phyloP scores from a whole-genome alignment of 1,284 basidiomycete species.

The Cystobasidium pallidum region DNA sequence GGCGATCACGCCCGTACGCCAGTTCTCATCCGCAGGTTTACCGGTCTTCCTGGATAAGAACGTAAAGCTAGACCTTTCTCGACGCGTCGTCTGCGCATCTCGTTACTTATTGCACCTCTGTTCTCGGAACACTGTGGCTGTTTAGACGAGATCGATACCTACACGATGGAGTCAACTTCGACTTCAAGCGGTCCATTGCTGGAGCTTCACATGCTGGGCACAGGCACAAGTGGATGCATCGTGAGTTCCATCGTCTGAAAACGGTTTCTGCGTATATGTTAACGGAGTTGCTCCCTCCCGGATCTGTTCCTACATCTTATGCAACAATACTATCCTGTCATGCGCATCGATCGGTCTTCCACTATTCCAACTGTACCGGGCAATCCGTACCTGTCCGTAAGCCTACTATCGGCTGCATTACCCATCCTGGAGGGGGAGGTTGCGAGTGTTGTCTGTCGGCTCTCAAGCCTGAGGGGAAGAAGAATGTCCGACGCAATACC shows the following conservation, averaged over 20 bases:
- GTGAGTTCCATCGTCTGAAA: constrained; percentile 11
- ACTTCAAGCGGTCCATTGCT: constrained; percentile 18
- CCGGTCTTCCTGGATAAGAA: too few species aligned
- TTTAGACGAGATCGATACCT: not conserved
- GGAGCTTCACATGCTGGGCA: constrained; percentile 49
- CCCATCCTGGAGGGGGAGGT: constrained; percentile 46
- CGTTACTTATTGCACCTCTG: too few species aligned
- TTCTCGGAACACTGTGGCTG: too few species aligned
- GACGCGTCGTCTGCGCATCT: too few species aligned
- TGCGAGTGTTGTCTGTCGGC: constrained; percentile 52
- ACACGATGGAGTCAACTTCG: constrained; percentile 6
- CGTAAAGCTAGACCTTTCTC: too few species aligned
- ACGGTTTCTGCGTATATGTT: not conserved
- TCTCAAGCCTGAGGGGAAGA: constrained; percentile 71
- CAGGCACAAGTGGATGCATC: constrained; percentile 48
- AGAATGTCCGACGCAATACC: constrained; percentile 76
- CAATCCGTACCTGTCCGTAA: not conserved
- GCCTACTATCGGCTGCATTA: constrained; percentile 51
- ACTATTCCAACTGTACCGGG: constrained; percentile 19
- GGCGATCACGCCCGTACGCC: too few species aligned
- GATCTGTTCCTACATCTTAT: not conserved
- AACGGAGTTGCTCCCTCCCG: not conserved
- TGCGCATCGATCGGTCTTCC: not conserved
- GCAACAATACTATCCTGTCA: not conserved
- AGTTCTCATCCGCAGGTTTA: too few species aligned